Conservation (phyloP, 2,329 filamentous ascomycete species). For the Pleomassaria siparia region DNA sequence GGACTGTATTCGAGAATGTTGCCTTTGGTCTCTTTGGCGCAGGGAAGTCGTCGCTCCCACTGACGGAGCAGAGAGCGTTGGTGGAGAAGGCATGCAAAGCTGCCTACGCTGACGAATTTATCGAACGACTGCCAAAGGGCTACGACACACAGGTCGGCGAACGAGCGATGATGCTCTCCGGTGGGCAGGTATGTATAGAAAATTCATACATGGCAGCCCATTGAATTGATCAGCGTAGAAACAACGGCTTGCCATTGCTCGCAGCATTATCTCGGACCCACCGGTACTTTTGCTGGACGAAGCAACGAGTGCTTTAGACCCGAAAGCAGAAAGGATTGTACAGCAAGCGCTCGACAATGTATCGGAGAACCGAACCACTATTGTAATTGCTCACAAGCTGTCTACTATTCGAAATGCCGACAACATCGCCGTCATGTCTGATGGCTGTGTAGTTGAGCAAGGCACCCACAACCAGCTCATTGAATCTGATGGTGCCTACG, state of each 20-base stretch:
- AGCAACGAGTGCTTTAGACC: conserved; percentile 88
- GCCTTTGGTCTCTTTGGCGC: conserved; percentile 73
- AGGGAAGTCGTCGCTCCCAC: conserved; percentile 55
- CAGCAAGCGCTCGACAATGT: conserved; percentile 89
- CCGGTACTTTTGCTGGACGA: conserved; percentile 90
- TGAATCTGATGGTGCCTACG: conserved; percentile 73
- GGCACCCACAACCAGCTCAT: conserved; percentile 82
- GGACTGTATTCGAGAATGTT: conserved; percentile 87
- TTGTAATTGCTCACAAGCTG: conserved; percentile 91
- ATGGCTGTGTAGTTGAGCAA: conserved; percentile 83
- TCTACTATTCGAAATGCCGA: conserved; percentile 92
- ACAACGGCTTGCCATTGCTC: conserved; percentile 90
- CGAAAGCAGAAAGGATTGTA: conserved; percentile 90
- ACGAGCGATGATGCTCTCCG: conserved; percentile 84
- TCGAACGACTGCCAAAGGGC: conserved; percentile 67
- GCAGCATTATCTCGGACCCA: conserved; percentile 84
- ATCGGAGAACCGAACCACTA: conserved; percentile 82
- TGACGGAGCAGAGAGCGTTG: conserved; percentile 66
- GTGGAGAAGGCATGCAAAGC: conserved; percentile 80
- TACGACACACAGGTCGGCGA: conserved; percentile 94
- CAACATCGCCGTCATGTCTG: conserved; percentile 90
- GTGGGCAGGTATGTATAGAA: conserved; percentile 63
- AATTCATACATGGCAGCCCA: background rate
- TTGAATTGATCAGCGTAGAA: conserved; percentile 51
- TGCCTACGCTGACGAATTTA: conserved; percentile 94